Conservation (phyloP, 345 rosid species). For the Eucalyptus polyanthemos region DNA sequence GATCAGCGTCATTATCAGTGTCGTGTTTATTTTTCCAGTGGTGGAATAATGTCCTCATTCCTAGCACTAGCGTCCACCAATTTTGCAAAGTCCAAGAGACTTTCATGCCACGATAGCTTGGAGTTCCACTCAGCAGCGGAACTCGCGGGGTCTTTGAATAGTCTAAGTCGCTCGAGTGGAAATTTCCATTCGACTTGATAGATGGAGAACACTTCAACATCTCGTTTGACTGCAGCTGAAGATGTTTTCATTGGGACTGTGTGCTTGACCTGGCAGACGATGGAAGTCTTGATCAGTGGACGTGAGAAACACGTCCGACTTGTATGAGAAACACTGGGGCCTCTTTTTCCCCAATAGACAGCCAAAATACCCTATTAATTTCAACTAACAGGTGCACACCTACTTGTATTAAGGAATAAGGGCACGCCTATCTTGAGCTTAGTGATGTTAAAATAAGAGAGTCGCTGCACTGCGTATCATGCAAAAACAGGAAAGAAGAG, state of each 20-base stretch:
- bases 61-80: neutral
- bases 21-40: neutral
- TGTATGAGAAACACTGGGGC: slow-evolving; percentile 32
- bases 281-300: neutral
- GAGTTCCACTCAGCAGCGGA: neutral
- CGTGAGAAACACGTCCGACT: neutral
- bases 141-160: neutral
- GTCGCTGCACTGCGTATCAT: neutral
- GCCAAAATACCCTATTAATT: slow-evolving; percentile 32
- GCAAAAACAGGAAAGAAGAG: neutral
- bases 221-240: neutral
- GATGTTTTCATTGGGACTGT: neutral
- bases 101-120: neutral
- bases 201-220: neutral
- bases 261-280: neutral
- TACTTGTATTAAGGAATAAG: neutral
- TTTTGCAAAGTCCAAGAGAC: neutral
- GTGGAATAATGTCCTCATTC: neutral
- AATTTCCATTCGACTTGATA: neutral
- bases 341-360: slow-evolving; percentile 23
- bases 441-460: neutral
- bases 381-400: slow-evolving; percentile 2
- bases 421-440: neutral
- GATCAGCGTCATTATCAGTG: neutral
- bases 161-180: neutral